Conservation (phyloP, 2,329 filamentous ascomycete genomes). For the Colletotrichum euphorbiae region DNA sequence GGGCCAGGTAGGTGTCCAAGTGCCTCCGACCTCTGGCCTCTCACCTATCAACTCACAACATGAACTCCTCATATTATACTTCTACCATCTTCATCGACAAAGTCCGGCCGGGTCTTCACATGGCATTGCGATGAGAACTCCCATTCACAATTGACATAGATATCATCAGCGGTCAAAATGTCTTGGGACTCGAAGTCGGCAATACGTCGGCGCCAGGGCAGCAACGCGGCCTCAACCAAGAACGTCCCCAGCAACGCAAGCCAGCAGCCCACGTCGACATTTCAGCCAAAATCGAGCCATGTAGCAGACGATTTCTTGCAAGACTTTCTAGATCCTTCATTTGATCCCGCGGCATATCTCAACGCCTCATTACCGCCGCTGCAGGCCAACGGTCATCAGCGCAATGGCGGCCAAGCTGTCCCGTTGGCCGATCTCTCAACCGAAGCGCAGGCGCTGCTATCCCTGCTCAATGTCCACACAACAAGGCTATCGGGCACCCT, state of each 20-base stretch:
- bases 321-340: constrained; percentile 79
- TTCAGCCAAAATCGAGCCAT: constrained; percentile 68
- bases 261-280: constrained; percentile 51
- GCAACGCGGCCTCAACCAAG: constrained; percentile 53
- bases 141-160: too few relatives aligned
- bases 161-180: constrained; percentile 43
- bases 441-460: constrained; percentile 85
- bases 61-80: constrained; percentile 5
- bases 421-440: constrained; percentile 81
- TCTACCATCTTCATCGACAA: constrained; percentile 20
- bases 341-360: constrained; percentile 87
- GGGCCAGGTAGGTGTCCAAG: constrained; percentile 11
- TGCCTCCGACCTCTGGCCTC: constrained; percentile 15
- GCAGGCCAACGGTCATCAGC: constrained; percentile 53
- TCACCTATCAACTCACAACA: constrained; percentile 1
- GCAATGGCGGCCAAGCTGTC: constrained; percentile 53
- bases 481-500: constrained; percentile 83
- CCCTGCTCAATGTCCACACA: constrained; percentile 89
- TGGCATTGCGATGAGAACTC: not conserved
- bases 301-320: constrained; percentile 78
- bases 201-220: constrained; percentile 60
- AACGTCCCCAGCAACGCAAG: constrained; percentile 55
- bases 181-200: constrained; percentile 54
- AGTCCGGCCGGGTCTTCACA: not conserved
- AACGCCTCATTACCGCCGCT: constrained; percentile 82